phyloP scores from a whole-genome alignment of 2,329 filamentous ascomycete genomes.

The Calonectria hongkongensis region DNA sequence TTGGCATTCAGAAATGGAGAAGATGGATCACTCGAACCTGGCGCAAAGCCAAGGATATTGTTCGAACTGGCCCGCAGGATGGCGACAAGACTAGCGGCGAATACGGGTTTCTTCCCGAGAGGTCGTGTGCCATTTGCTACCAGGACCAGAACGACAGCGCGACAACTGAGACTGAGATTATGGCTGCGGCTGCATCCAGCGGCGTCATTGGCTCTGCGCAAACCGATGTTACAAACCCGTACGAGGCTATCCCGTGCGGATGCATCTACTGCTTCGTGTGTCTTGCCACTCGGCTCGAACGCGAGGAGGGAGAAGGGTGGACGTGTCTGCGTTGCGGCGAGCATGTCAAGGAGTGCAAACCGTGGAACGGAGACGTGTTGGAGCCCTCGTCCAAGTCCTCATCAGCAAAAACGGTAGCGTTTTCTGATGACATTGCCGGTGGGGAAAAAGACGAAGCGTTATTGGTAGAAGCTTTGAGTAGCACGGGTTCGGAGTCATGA shows the following conservation, averaged over 20 bases:
- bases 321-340: slow-evolving; percentile 92
- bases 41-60: slow-evolving; percentile 83
- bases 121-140: slow-evolving; percentile 98
- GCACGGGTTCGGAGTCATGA: slow-evolving; percentile 47
- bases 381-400: slow-evolving; percentile 69
- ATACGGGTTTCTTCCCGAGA: slow-evolving; percentile 89
- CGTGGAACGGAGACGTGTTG: slow-evolving; percentile 94
- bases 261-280: slow-evolving; percentile 98
- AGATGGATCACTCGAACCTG: slow-evolving; percentile 92
- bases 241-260: slow-evolving; percentile 91
- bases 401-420: slow-evolving; percentile 76
- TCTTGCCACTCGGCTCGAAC: slow-evolving; percentile 90
- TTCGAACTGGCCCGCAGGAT: slow-evolving; percentile 68
- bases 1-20: slow-evolving; percentile 94
- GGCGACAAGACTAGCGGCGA: slow-evolving; percentile 80
- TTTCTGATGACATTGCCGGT: slow-evolving; percentile 72
- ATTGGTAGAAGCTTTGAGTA: slow-evolving; percentile 50
- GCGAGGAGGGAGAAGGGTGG: slow-evolving; percentile 96
- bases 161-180: slow-evolving; percentile 83
- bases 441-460: slow-evolving; percentile 53
- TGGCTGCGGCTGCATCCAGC: slow-evolving; percentile 81
- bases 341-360: slow-evolving; percentile 87
- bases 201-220: slow-evolving; percentile 91
- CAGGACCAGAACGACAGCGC: slow-evolving; percentile 88
- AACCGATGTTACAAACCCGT: slow-evolving; percentile 97